phyloP scores from a whole-genome alignment of 2,329 filamentous ascomycete genomes.

The Hypoxylon sp. region DNA sequence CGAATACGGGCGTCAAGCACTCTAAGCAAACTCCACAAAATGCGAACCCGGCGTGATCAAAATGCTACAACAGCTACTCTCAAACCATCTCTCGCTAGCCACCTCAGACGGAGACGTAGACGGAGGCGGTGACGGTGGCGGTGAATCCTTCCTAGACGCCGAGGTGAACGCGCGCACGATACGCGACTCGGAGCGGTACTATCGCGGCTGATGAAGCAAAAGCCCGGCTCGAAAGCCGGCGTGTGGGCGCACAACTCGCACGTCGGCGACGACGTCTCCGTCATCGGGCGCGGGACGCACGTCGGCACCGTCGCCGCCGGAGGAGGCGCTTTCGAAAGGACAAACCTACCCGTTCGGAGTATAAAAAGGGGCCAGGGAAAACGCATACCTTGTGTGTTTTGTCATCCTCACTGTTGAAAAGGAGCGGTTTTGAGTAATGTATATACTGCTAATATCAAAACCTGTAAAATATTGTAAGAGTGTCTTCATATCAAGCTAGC shows the following conservation, averaged over 20 bases:
- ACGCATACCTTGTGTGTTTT: too few species aligned
- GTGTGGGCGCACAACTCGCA: slow-evolving; percentile 65
- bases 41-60: slow-evolving; percentile 56
- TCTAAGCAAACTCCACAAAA: slow-evolving; percentile 49
- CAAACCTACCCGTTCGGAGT: slow-evolving; percentile 63
- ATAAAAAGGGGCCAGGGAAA: slow-evolving; percentile 38
- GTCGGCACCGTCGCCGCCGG: slow-evolving; percentile 61
- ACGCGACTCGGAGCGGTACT: slow-evolving; percentile 59
- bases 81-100: slow-evolving; percentile 53
- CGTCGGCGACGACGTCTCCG: slow-evolving; percentile 47
- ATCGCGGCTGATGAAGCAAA: slow-evolving; percentile 56
- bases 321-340: slow-evolving; percentile 51
- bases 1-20: slow-evolving; percentile 56
- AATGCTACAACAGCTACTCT: slow-evolving; percentile 56
- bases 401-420: too few species aligned
- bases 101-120: slow-evolving; percentile 39
- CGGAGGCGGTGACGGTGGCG: too few species aligned
- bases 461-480: too few species aligned
- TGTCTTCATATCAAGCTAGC: too few species aligned
- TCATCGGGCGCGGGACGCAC: slow-evolving; percentile 57
- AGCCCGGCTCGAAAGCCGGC: slow-evolving; percentile 53
- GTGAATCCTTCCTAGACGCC: slow-evolving; percentile 57
- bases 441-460: too few species aligned
- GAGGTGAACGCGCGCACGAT: slow-evolving; percentile 62
- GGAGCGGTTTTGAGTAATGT: too few species aligned